Evolutionary conservation across 495 filamentous ascomycete species (phyloP).

Genomic region (Penicillium riverlandense): DNA sequence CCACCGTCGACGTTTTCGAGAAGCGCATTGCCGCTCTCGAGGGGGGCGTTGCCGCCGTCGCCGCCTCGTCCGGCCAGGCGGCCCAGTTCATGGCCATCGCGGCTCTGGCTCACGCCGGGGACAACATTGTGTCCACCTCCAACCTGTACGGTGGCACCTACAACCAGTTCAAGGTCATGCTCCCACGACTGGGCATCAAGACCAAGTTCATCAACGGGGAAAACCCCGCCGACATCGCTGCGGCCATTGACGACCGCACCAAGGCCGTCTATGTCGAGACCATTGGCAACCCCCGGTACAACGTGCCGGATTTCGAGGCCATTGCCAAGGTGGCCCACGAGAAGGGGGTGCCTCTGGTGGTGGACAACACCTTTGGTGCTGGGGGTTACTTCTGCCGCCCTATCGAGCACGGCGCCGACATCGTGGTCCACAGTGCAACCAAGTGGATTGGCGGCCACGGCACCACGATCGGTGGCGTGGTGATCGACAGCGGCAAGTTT

Average conservation of each 20-base stretch:
- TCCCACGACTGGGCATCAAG: conserved; percentile 78
- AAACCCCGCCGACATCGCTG: conserved; percentile 71
- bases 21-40: conserved; percentile 95
- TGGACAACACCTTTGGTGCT: conserved; percentile 97
- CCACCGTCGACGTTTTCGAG: conserved; percentile 96
- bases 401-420: conserved; percentile 90
- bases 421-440: conserved; percentile 91
- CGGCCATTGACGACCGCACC: conserved; percentile 87
- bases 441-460: conserved; percentile 99
- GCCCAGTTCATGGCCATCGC: conserved; percentile 93
- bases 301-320: conserved; percentile 83
- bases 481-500: conserved; percentile 91
- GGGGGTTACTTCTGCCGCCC: conserved; percentile 88
- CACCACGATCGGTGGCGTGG: conserved; percentile 86
- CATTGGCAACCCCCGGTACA: conserved; percentile 94
- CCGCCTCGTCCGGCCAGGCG: conserved; percentile 82
- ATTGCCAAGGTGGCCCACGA: conserved; percentile 76
- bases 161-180: conserved; percentile 93
- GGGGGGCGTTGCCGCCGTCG: conserved; percentile 86
- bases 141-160: conserved; percentile 97
- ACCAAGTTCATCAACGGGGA: conserved; percentile 91
- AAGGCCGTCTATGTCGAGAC: conserved; percentile 95
- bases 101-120: conserved; percentile 73
- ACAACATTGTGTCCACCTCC: conserved; percentile 91
- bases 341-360: conserved; percentile 77